phyloP scores from a whole-genome alignment of 306 rosid genomes.

The Erythrophleum fordii region DNA sequence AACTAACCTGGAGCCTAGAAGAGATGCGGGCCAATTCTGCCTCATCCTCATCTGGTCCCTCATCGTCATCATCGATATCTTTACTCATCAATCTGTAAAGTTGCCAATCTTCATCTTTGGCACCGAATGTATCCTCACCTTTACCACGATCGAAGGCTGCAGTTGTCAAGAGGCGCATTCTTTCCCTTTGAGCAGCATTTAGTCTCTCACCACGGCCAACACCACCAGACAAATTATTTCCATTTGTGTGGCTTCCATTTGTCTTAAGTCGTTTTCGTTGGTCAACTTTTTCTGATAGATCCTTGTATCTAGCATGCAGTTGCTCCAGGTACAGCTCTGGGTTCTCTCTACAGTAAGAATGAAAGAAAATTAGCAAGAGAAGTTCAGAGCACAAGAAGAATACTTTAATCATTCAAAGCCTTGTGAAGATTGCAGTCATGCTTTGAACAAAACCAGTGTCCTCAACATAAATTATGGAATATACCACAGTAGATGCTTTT shows the following conservation, averaged over 20 bases:
- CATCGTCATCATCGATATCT: slow-evolving; percentile 81
- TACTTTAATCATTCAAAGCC: slow-evolving; percentile 27
- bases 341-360: slow-evolving; percentile 63
- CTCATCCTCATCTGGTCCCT: slow-evolving; percentile 75
- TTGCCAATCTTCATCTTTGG: slow-evolving; percentile 97
- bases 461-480: slow-evolving; percentile 3
- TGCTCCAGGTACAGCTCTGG: slow-evolving; percentile 88
- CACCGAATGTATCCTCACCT: slow-evolving; percentile 92
- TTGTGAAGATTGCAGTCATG: slow-evolving; percentile 31
- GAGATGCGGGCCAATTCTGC: slow-evolving; percentile 70
- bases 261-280: slow-evolving; percentile 74
- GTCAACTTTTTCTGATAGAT: slow-evolving; percentile 75
- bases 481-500: neutral
- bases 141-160: slow-evolving; percentile 98
- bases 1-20: slow-evolving; percentile 81
- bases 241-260: slow-evolving; percentile 64
- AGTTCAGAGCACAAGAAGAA: slow-evolving; percentile 31
- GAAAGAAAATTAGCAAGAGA: slow-evolving; percentile 24
- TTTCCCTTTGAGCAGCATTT: slow-evolving; percentile 92
- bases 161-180: slow-evolving; percentile 98
- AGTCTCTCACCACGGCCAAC: slow-evolving; percentile 95
- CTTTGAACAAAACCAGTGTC: slow-evolving; percentile 22
- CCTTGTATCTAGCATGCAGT: slow-evolving; percentile 72
- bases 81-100: slow-evolving; percentile 86
- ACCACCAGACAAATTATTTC: slow-evolving; percentile 68